These are phyloP conservation scores for Anisodus acutangulus DNA, from an alignment of 257 asterid species.

Conservation along the genomic window DNA sequence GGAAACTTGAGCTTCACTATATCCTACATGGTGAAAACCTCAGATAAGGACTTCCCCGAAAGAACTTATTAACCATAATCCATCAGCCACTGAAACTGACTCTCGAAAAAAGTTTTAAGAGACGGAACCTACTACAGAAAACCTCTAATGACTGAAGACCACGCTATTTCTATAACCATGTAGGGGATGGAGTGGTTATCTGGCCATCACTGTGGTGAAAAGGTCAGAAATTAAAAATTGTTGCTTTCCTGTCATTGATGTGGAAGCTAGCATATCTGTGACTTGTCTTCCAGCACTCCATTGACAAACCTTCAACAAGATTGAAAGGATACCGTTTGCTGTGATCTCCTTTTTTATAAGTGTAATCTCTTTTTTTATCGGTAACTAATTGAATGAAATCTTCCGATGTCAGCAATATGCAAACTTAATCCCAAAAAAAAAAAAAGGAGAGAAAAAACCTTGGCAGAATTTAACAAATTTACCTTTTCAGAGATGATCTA, in stretches of 20 bases:
- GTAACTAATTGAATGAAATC: too few relatives aligned
- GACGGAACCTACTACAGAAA: not conserved
- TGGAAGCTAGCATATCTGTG: slow-evolving; percentile 16
- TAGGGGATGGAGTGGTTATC: not conserved
- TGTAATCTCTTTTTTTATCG: not conserved
- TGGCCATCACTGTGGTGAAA: not conserved
- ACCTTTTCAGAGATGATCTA: slow-evolving; percentile 92
- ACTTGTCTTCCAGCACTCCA: not conserved
- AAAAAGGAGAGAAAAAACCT: not conserved
- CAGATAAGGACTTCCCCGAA: slow-evolving; percentile 13
- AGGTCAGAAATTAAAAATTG: not conserved
- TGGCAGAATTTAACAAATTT: slow-evolving; percentile 26
- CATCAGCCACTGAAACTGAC: not conserved
- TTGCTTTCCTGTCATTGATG: not conserved
- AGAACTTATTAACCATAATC: slow-evolving; percentile 7
- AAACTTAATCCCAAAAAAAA: too few relatives aligned
- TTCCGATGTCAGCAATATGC: too few relatives aligned
- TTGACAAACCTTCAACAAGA: slow-evolving; percentile 10
- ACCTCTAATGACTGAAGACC: not conserved
- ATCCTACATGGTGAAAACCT: not conserved
- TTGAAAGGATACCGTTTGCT: not conserved
- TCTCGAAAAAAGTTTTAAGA: not conserved
- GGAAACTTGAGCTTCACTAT: not conserved
- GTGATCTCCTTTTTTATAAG: not conserved
- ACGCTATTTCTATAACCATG: not conserved